Evolutionary conservation across 371 early-diverging fungal genomes (phyloP), one percentile per base, ranked within the genome.

Genomic region (Batkoa obscura): DNA sequence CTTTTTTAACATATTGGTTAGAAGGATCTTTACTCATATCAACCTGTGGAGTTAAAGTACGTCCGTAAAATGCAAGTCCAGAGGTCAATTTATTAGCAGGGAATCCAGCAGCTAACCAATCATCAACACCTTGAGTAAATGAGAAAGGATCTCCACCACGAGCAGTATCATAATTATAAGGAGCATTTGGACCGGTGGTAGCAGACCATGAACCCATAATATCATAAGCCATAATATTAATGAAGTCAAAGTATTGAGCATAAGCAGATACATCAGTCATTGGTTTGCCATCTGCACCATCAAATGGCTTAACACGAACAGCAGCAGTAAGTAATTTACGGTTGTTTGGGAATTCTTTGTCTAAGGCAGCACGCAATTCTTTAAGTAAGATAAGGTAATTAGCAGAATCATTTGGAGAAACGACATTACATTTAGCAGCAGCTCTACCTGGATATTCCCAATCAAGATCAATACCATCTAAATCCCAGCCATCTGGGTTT

Each of bases 391-490:
- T 66, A 57, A 82, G 58, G 42, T 76, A 69, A 61, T 83, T 81
- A 47, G 64, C 73, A 9, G 76, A 60, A 54, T 83, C 81, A n/a
- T 78, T 62, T 8, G 61, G 62, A 45, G 68, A 66, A 51, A 70
- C 60, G 33, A 67, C 66, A 61, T 86, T 88, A 64, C 84, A 83
- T 3, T 74, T 77, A 30, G 79, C 73, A 2, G 77, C 86, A 49
- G 73, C 68, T 3, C 75, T 68, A 12, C 76, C 84, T 15, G 88
- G 86, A 57, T 81, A 87, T 61, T 88, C 88, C 87, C 84, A 87
- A 62, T 78, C 81, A 15, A 60, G 59, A 61, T 60, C 67, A 56
- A 56, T 70, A 60, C 77, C 78, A 54, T 77, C 77, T 38, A 68
- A 59, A 56, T 60, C 56, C 63, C 63, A 67, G 13, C 67, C 67